Evolutionary conservation across 306 rosid genomes (phyloP), one percentile per base, ranked within the genome.

Genomic region (Crotalaria pallida): DNA sequence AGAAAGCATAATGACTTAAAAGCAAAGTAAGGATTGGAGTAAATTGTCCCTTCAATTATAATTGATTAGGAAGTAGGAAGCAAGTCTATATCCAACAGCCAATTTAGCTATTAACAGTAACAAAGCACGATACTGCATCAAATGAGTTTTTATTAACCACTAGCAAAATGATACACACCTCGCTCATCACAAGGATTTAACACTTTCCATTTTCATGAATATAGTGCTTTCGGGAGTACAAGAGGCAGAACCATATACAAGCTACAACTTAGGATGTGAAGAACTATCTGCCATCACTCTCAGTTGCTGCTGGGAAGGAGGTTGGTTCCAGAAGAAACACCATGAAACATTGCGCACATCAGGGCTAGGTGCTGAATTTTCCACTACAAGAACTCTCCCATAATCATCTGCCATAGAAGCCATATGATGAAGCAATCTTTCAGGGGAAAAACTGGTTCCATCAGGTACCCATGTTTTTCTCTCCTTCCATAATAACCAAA

Each of bases 401-500:
- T 61, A 73, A 50, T 50, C 77, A 15, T 73, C 55, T 24, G 77
- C 77, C 0, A 73, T 3, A 49, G 44, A 2, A 10, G 33, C 71
- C 52, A 72, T 11, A 49, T 29, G 62, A 0, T 49, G 77, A 24
- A 61, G 1, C 43, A 50, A 18, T 11, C 34, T 62, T 23, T 61
- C 64, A 6, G 64, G 6, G 2, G 31, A 23, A 62, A 62, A 24
- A 52, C 12, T 3, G 1, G 7, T 41, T 13, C 78, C 78, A 62
- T 26, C 71, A 62, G 6, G 10, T 7, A 62, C 65, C 44, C 71
- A 73, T 17, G 18, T 17, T 40, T 38, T 73, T 12, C 78, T 24
- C 16, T 73, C 65, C 65, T 73, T 73, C 71, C 70, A 62, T 1
- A 73, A 3, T 10, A 73, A 73, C 78, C 71, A 73, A 62, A 52